These are phyloP conservation scores for Neurospora sp. DNA, from an alignment of 495 filamentous ascomycete genomes.

Conservation along the genomic window DNA sequence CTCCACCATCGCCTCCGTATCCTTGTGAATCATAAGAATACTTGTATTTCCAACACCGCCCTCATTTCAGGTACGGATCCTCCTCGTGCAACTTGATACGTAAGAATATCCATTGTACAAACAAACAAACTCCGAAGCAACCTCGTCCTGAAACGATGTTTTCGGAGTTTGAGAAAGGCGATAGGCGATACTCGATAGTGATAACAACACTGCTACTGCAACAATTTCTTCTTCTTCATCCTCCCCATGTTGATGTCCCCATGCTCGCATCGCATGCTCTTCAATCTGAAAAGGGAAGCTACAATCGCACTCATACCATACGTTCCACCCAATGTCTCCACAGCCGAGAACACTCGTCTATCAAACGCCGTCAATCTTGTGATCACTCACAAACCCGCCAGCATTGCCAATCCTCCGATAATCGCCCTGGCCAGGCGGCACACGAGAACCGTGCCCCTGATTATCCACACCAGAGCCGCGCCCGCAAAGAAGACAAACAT, in stretches of 20 bases:
- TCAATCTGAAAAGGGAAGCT: background rate
- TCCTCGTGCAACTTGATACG: background rate
- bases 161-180: background rate
- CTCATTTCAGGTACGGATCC: background rate
- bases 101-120: background rate
- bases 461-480: constrained; percentile 8
- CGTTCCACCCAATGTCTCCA: background rate
- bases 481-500: constrained; percentile 12
- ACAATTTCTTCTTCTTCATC: background rate
- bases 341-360: background rate
- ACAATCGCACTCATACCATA: background rate
- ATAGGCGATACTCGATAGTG: background rate
- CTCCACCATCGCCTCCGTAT: background rate
- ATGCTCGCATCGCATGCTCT: background rate
- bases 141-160: background rate
- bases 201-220: background rate
- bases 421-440: constrained; percentile 3
- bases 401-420: constrained; percentile 4
- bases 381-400: constrained; percentile 12
- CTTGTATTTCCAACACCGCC: background rate
- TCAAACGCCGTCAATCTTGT: background rate
- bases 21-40: background rate
- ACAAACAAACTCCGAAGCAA: background rate
- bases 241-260: background rate
- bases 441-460: constrained; percentile 10